Evolutionary conservation across 129 eudicot genomes (phyloP), one percentile per base, ranked within the genome.

Genomic region (Artemisia tridentata): DNA sequence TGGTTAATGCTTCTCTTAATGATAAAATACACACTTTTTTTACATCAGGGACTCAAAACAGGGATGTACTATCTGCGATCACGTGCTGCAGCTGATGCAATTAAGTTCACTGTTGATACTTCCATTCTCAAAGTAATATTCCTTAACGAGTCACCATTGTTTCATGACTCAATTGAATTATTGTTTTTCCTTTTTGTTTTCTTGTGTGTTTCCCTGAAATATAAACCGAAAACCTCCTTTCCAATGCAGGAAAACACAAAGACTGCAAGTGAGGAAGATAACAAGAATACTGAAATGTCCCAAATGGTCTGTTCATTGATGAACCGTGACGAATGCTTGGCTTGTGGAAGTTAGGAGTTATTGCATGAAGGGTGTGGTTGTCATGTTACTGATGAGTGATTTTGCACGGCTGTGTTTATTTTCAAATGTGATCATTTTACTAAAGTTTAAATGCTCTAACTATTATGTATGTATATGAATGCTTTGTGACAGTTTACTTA

Each of bases 11-110:
- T 23, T 75, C 7, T 43, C 60, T 16, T 16, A 88, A 91, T 73
- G 84, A 88, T 27, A 59, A 82, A 57, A 75, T 84, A 76, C 75
- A 85, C 5, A n/a, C n/a, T n/a, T 82, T 60, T 65, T 19, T 75
- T 70, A 65, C 65, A n/a, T 23, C 15, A 92, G 99, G 99, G 99
- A 41, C 78, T 93, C 74, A 93, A 93, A 79, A 93, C 99, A 0
- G 99, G 97, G 16, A 90, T 93, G 99, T 93, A 93, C 64, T 93
- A 93, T 56, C 52, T 93, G 68, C 75, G 99, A 59, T 85, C 99
- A 50, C 90, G 97, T 55, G 96, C 99, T 71, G 97, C 99, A 73
- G 96, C 99, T 67, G 99, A 90, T 79, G 97, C 99, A 11, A 93
- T 93, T 71, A 90, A 93, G 84, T 87, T 93, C 82, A 93, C 99